These are phyloP conservation scores for Extremus antarcticus DNA, from an alignment of 495 filamentous ascomycete genomes.

Conservation along the genomic window DNA sequence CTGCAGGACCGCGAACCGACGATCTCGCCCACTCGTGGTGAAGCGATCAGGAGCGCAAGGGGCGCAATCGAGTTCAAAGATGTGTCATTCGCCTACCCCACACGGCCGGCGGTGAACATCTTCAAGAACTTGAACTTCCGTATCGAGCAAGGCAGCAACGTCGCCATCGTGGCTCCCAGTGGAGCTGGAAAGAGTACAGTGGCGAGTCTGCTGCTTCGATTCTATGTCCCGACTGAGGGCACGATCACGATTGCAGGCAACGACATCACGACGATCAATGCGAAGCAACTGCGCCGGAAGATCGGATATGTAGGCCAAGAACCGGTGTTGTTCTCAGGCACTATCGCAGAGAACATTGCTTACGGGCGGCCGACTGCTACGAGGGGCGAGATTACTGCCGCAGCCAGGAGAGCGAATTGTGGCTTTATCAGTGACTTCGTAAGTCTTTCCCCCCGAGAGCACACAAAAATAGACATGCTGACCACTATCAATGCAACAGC, in stretches of 20 bases:
- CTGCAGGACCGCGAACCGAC: slow-evolving; percentile 84
- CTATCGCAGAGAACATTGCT: slow-evolving; percentile 91
- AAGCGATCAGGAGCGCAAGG: slow-evolving; percentile 65
- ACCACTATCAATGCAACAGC: slow-evolving; percentile 36
- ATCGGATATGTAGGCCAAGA: slow-evolving; percentile 94
- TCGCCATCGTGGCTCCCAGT: slow-evolving; percentile 91
- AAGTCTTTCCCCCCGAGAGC: slow-evolving; percentile 27
- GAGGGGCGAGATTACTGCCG: slow-evolving; percentile 68
- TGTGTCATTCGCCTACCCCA: slow-evolving; percentile 22
- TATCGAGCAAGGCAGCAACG: slow-evolving; percentile 84
- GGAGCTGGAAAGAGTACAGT: slow-evolving; percentile 95
- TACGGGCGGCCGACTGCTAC: slow-evolving; percentile 79
- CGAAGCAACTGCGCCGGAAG: slow-evolving; percentile 83
- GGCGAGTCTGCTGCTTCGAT: slow-evolving; percentile 73
- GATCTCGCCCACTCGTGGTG: slow-evolving; percentile 72
- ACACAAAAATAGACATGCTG: background rate
- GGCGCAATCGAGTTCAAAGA: slow-evolving; percentile 47
- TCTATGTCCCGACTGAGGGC: slow-evolving; percentile 76
- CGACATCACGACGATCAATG: slow-evolving; percentile 79
- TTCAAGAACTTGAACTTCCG: slow-evolving; percentile 82
- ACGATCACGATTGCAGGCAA: slow-evolving; percentile 70
- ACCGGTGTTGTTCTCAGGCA: slow-evolving; percentile 89
- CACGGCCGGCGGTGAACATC: slow-evolving; percentile 58
- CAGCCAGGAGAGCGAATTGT: slow-evolving; percentile 91
- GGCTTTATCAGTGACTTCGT: slow-evolving; percentile 89